Evolutionary conservation across 352 stramenopile genomes (phyloP), one percentile per base, ranked within the genome.

Genomic region (Globisporangium yorkense): DNA sequence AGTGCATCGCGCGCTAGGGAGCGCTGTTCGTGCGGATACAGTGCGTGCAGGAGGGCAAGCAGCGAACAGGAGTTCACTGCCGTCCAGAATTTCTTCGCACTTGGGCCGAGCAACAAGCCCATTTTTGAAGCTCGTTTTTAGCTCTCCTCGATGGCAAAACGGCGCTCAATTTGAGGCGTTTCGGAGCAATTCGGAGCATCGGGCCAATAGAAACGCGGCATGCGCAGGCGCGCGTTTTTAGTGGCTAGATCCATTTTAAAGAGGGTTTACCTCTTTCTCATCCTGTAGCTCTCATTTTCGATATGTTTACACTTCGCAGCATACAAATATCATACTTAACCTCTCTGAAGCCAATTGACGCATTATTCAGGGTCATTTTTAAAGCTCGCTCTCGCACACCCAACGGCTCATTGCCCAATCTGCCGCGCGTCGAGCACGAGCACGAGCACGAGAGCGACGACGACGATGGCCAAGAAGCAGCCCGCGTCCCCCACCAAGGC

Each of bases 391-490:
- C 24, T 27, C 24, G 24, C 24, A 27, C 24, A 27, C 24, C 24
- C 24, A 27, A 27, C 24, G 24, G 24, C 24, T 10, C 35, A 41
- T 15, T 41, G 7, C 35, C 35, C 2, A 41, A 41, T 41, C 35
- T 41, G 35, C 35, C 0, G 9, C 35, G 12, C 35, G 10, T 37
- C 9, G 33, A 37, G 33, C 33, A 37, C 33, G 9, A 37, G 33
- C 33, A 6, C 6, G 6, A 37, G 33, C 33, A 37, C 33, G 6
- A 37, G 33, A 37, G 33, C 43, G 43, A 46, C 35, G 35, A 48
- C 43, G 20, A 31, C 35, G 45, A 62, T 62, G 56, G 50, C 40
- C 24, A 54, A 55, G 48, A 62, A 62, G 56, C 54, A 51, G 41
- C 41, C 56, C 3, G 29, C 56, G 9, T 43, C 48, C n/a, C 43